Conservation (phyloP, 2,329 filamentous ascomycete species). For the Arthroderma sp. region DNA sequence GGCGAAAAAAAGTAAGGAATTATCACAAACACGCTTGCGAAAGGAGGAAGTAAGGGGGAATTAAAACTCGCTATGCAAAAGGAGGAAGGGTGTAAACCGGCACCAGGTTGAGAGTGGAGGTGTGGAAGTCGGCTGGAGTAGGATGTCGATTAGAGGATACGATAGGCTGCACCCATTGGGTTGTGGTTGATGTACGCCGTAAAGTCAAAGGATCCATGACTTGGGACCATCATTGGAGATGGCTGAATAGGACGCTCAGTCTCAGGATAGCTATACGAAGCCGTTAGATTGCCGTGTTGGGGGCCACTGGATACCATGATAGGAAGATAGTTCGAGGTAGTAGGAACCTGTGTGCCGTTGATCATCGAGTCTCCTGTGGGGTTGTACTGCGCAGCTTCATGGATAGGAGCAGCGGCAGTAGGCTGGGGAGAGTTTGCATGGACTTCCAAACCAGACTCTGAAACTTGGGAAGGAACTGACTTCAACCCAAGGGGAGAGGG, state of each 20-base stretch:
- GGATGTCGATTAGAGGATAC: not conserved
- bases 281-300: conserved; percentile 18
- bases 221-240: conserved; percentile 9
- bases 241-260: conserved; percentile 19
- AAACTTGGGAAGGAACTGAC: conserved; percentile 28
- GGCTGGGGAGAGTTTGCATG: conserved; percentile 38
- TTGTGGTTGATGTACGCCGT: conserved; percentile 18
- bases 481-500: conserved; percentile 26
- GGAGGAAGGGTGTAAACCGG: not conserved
- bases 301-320: conserved; percentile 18
- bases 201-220: conserved; percentile 27
- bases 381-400: conserved; percentile 21
- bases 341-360: not conserved
- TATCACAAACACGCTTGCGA: not conserved
- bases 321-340: not conserved
- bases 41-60: not conserved
- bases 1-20: conserved; percentile 1
- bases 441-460: conserved; percentile 36
- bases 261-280: conserved; percentile 20
- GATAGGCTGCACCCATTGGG: conserved; percentile 17
- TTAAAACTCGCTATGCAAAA: conserved; percentile 2
- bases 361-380: too few relatives aligned
- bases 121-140: not conserved
- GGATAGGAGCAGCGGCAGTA: conserved; percentile 30
- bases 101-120: not conserved